Evolutionary conservation across 495 filamentous ascomycete genomes (phyloP).

Genomic region (Penicillium atrosanguineum): DNA sequence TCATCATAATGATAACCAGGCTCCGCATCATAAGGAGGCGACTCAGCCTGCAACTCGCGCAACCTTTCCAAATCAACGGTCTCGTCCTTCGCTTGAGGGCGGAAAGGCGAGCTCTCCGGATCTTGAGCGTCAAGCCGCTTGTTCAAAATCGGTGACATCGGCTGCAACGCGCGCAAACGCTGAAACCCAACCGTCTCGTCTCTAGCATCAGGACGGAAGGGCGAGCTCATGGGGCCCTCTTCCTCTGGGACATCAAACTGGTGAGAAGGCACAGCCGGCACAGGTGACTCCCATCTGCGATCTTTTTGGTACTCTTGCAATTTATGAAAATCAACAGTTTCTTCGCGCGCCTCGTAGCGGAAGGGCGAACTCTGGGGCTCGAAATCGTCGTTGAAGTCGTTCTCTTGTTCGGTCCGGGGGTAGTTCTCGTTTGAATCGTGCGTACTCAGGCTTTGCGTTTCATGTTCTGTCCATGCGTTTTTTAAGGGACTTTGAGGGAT

Average conservation of each 20-base stretch:
- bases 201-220: slow-evolving; percentile 21
- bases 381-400: slow-evolving; percentile 19
- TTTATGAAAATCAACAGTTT: slow-evolving; percentile 38
- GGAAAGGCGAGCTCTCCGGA: slow-evolving; percentile 35
- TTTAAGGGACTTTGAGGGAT: slow-evolving; percentile 35
- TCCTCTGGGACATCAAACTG: slow-evolving; percentile 1
- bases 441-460: slow-evolving; percentile 8
- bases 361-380: slow-evolving; percentile 39
- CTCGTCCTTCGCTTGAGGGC: slow-evolving; percentile 8
- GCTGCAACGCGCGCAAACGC: slow-evolving; percentile 21
- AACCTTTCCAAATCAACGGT: slow-evolving; percentile 1
- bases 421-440: slow-evolving; percentile 12
- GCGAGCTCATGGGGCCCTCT: slow-evolving; percentile 35
- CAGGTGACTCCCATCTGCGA: background rate
- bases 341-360: slow-evolving; percentile 33
- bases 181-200: slow-evolving; percentile 11
- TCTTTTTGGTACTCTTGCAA: slow-evolving; percentile 14
- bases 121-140: slow-evolving; percentile 13
- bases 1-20: background rate
- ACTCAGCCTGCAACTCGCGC: slow-evolving; percentile 1
- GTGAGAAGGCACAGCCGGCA: background rate
- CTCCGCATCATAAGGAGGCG: background rate
- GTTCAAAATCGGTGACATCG: slow-evolving; percentile 18
- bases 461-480: slow-evolving; percentile 18
- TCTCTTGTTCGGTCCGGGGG: slow-evolving; percentile 12